A percentile compares a stretch with the other conserved stretches of the same genome.
phyloP scores from a whole-genome alignment of 768 basidiomycete genomes.

The Pleurotus pulmonarius region DNA sequence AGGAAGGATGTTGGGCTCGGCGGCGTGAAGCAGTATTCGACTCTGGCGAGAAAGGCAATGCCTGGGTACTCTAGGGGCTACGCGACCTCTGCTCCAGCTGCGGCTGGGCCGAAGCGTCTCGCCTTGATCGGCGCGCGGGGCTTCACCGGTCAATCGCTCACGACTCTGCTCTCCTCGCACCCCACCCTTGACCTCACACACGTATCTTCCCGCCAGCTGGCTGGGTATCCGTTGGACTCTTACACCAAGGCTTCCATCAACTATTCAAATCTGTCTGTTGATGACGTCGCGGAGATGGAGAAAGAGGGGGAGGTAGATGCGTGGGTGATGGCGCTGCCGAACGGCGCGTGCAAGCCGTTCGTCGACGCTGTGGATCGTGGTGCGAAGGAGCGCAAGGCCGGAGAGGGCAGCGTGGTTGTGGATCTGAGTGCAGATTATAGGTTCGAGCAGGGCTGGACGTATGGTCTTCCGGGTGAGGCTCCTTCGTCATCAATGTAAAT shows the following conservation, averaged over 20 bases:
- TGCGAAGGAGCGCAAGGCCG: slow-evolving; percentile 47
- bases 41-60: slow-evolving; percentile 40
- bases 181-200: slow-evolving; percentile 89
- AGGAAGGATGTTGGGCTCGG: slow-evolving; percentile 30
- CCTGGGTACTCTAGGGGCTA: slow-evolving; percentile 28
- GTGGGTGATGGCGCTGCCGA: slow-evolving; percentile 99
- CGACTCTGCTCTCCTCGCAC: slow-evolving; percentile 81
- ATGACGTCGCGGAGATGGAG: slow-evolving; percentile 87
- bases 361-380: slow-evolving; percentile 91
- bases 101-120: slow-evolving; percentile 73
- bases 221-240: slow-evolving; percentile 70
- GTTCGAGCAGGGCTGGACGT: slow-evolving; percentile 94
- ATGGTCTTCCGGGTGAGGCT: slow-evolving; percentile 96
- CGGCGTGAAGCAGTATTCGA: slow-evolving; percentile 57
- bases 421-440: slow-evolving; percentile 94
- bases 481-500: slow-evolving; percentile 35
- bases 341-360: slow-evolving; percentile 94
- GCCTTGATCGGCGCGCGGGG: slow-evolving; percentile 95
- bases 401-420: slow-evolving; percentile 73
- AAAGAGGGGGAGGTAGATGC: slow-evolving; percentile 88
- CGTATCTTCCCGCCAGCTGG: slow-evolving; percentile 94
- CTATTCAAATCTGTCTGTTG: slow-evolving; percentile 76
- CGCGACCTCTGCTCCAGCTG: slow-evolving; percentile 35
- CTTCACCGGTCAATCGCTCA: slow-evolving; percentile 91
- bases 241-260: slow-evolving; percentile 74